These are phyloP conservation scores for Thraustochytrium sp. DNA, from an alignment of 352 stramenopile genomes.

Conservation along the genomic window DNA sequence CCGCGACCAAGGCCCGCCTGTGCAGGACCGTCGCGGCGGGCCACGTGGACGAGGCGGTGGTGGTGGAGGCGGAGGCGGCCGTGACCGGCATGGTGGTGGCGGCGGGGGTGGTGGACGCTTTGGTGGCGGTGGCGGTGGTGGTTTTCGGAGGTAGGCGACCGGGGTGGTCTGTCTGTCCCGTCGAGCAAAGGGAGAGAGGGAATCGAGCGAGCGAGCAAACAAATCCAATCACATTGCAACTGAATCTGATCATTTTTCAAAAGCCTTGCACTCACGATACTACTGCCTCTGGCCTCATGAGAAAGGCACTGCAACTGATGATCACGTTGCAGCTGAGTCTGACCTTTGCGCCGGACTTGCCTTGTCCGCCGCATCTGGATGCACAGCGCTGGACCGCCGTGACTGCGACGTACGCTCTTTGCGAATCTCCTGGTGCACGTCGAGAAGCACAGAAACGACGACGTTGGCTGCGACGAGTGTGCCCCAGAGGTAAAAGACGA, in stretches of 20 bases:
- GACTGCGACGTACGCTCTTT: background rate
- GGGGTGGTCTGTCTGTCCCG: too few relatives aligned
- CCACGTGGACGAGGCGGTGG: too few relatives aligned
- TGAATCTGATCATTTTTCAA: too few relatives aligned
- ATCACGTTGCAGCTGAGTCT: too few relatives aligned
- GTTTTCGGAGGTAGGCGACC: background rate
- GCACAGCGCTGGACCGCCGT: too few relatives aligned
- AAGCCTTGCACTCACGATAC: too few relatives aligned
- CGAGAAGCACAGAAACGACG: background rate
- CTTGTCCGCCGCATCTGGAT: background rate
- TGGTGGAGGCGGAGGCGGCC: background rate
- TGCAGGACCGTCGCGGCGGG: too few relatives aligned
- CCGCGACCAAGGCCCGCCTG: background rate
- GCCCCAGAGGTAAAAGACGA: constrained; percentile 18
- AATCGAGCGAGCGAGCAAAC: background rate
- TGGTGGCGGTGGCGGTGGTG: background rate
- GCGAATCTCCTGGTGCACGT: background rate
- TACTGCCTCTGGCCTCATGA: too few relatives aligned
- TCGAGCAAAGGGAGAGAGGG: too few relatives aligned
- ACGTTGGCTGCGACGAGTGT: constrained; percentile 23
- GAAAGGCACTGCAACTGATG: too few relatives aligned
- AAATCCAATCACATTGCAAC: background rate
- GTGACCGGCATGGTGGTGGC: background rate
- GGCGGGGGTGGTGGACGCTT: background rate
- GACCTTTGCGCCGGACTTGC: background rate